Conservation (phyloP, 768 basidiomycete species). For the Sarcodon sp. region DNA sequence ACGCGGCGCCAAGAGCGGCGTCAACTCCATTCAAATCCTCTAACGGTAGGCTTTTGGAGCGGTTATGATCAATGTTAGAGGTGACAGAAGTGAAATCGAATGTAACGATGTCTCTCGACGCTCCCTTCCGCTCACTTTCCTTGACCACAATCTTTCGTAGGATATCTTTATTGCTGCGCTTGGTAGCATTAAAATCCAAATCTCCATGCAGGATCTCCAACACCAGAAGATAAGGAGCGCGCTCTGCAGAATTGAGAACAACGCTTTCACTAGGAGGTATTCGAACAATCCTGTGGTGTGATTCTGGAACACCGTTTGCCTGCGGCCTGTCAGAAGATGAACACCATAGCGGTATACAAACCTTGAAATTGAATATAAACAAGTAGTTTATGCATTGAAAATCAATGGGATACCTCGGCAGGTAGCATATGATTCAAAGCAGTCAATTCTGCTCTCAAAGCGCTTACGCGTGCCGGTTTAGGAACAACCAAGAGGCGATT, state of each 20-base stretch:
- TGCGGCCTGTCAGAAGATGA: conserved; percentile 48
- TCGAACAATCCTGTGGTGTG: conserved; percentile 91
- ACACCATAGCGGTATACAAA: conserved; percentile 87
- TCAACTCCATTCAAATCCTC: background rate
- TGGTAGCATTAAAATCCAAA: conserved; percentile 82
- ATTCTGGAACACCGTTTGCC: conserved; percentile 30
- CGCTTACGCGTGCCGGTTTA: conserved; percentile 87
- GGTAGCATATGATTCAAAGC: conserved; percentile 92
- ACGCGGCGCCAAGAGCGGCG: background rate
- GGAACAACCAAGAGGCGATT: conserved; percentile 88
- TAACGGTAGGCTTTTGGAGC: too few relatives aligned
- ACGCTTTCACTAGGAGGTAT: conserved; percentile 97
- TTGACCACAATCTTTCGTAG: conserved; percentile 65
- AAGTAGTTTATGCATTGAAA: conserved; percentile 2
- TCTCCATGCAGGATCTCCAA: conserved; percentile 87
- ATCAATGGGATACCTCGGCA: conserved; percentile 55
- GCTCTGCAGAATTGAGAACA: conserved; percentile 94
- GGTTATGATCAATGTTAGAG: background rate
- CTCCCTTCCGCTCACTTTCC: conserved; percentile 45
- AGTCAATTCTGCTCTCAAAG: conserved; percentile 92
- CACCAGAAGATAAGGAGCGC: conserved; percentile 85
- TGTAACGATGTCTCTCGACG: conserved; percentile 37
- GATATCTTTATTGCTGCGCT: conserved; percentile 75
- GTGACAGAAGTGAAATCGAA: conserved; percentile 8
- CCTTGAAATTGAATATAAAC: conserved; percentile 24